These are phyloP conservation scores for Edaphochlamys debaryana DNA, from an alignment of 139 green algal species.

Conservation along the genomic window DNA sequence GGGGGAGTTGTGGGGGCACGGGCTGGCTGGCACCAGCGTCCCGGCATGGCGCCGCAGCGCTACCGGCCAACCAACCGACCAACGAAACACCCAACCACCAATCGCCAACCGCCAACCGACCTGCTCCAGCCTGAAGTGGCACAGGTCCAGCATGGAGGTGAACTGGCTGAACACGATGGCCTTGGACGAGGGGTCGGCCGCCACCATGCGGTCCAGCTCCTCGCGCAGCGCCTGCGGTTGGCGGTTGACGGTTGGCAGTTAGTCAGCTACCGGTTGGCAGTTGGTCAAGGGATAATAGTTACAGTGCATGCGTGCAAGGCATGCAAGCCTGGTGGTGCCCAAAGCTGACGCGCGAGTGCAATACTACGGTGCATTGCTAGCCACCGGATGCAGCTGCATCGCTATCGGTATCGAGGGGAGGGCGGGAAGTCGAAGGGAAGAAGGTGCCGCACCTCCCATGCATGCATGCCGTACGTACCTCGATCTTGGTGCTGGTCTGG, in stretches of 20 bases:
- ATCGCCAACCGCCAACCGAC: too few relatives aligned
- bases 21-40: background rate
- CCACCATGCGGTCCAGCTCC: conserved; percentile 79
- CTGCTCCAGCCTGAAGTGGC: conserved; percentile 81
- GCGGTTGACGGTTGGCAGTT: background rate
- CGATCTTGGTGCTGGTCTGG: conserved; percentile 93
- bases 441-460: too few relatives aligned
- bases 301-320: too few relatives aligned
- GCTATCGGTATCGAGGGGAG: too few relatives aligned
- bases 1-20: background rate
- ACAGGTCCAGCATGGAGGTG: conserved; percentile 94
- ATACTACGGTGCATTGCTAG: too few relatives aligned
- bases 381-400: too few relatives aligned
- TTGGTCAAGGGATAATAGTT: too few relatives aligned
- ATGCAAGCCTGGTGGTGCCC: too few relatives aligned
- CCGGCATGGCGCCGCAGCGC: background rate
- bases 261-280: too few relatives aligned
- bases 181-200: conserved; percentile 81
- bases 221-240: conserved; percentile 73
- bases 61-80: background rate
- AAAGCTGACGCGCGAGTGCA: too few relatives aligned
- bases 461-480: conserved; percentile 66
- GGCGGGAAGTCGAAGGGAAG: too few relatives aligned
- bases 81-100: too few relatives aligned
- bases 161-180: conserved; percentile 96